Percentiles rank a stretch among this genome's conserved stretches.
These are phyloP conservation scores for Zoysia japonica DNA, from an alignment of 176 grass and related monocot species.

Conservation along the genomic window DNA sequence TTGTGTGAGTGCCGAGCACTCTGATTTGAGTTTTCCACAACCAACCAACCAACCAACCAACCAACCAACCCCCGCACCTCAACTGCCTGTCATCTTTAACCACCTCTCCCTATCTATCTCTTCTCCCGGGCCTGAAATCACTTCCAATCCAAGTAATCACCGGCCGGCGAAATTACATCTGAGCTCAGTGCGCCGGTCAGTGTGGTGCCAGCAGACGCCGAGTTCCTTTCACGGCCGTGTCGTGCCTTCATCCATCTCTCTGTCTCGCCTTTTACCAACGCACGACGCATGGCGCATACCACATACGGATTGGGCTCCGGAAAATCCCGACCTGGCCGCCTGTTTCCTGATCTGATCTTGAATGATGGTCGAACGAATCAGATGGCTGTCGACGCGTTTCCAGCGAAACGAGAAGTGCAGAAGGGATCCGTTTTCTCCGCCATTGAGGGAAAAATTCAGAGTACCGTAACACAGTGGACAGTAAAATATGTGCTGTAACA, in stretches of 20 bases:
- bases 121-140: background rate
- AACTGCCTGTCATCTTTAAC: background rate
- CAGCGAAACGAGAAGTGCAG: background rate
- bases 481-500: too few relatives aligned
- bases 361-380: background rate
- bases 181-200: background rate
- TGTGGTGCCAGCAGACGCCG: background rate
- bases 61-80: background rate
- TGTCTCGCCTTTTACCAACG: background rate
- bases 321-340: background rate
- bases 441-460: too few relatives aligned
- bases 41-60: background rate
- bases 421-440: too few relatives aligned
- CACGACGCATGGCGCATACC: background rate
- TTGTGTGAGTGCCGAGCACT: background rate
- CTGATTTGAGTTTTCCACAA: background rate
- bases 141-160: slow-evolving; percentile 7
- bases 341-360: background rate
- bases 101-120: background rate
- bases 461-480: too few relatives aligned
- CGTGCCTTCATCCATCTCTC: background rate
- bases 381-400: background rate
- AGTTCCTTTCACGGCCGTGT: background rate
- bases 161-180: background rate
- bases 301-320: background rate